Evolutionary conservation across 352 stramenopile species (phyloP).

Genomic region (Globisporangium cystogenes): DNA sequence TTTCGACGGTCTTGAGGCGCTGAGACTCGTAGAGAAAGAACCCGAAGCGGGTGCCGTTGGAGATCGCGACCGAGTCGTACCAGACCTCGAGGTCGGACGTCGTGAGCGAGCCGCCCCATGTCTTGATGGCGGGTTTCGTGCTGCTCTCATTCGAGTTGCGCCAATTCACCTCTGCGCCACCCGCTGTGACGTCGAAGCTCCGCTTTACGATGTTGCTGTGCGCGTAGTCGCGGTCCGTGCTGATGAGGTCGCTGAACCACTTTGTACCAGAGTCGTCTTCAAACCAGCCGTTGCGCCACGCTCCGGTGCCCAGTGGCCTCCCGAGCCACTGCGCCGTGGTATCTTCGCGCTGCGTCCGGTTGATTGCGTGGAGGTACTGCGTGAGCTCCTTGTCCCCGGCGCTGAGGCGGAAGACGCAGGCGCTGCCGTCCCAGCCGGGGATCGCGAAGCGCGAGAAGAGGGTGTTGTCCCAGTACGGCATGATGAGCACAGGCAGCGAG

Average conservation of each 20-base stretch:
- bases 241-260: conserved; percentile 22
- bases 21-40: conserved; percentile 9
- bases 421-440: conserved; percentile 9
- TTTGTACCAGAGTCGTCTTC: conserved; percentile 9
- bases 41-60: conserved; percentile 9
- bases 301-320: conserved; percentile 2
- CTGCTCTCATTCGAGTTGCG: neutral
- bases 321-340: conserved; percentile 22
- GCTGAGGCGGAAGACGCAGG: conserved; percentile 14
- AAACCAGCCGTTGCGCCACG: conserved; percentile 32
- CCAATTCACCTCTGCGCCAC: neutral
- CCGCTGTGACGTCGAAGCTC: neutral
- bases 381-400: conserved; percentile 4
- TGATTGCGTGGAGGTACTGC: neutral
- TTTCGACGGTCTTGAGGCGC: neutral
- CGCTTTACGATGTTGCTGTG: neutral
- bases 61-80: conserved; percentile 5
- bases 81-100: neutral
- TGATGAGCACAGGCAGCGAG: conserved; percentile 15
- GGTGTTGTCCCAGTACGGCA: conserved; percentile 19
- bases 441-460: neutral
- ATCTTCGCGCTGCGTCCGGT: conserved; percentile 6
- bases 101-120: neutral
- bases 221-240: conserved; percentile 3
- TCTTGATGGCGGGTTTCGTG: neutral